A percentile compares a stretch with the other conserved stretches of the same genome.
Conservation (phyloP, 1,139 yeast species). For the Magnusiomyces clavatus region DNA sequence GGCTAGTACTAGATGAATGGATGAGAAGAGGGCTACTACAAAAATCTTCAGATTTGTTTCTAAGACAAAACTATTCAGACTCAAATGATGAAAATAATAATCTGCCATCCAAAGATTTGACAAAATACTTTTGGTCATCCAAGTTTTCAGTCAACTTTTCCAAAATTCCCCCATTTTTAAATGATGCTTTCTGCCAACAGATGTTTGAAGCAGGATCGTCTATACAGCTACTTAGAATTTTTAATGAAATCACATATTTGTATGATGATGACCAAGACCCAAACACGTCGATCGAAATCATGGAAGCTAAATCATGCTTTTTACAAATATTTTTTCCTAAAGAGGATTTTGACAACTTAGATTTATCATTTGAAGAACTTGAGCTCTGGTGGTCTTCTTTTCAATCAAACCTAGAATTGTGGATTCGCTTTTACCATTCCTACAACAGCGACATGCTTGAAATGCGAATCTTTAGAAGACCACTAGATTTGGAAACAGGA, state of each 20-base stretch:
- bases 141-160: neutral
- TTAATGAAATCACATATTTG: neutral
- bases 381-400: conserved; percentile 2
- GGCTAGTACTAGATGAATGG: conserved; percentile 1
- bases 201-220: conserved; percentile 6
- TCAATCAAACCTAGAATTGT: conserved; percentile 1
- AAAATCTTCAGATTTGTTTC: neutral
- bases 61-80: neutral
- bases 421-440: conserved; percentile 1
- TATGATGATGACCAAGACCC: neutral
- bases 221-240: neutral
- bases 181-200: conserved; percentile 1
- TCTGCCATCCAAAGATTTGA: neutral
- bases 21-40: neutral
- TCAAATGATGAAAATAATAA: neutral
- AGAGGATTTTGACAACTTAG: neutral
- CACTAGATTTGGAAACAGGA: neutral
- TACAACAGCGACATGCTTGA: neutral
- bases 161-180: neutral
- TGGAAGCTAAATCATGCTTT: neutral
- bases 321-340: neutral
- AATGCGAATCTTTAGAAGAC: neutral
- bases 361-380: neutral
- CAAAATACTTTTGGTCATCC: conserved; percentile 1
- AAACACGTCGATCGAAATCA: neutral